These are phyloP conservation scores for Cicer chorassanicum DNA, from an alignment of 306 rosid genomes.

Conservation along the genomic window DNA sequence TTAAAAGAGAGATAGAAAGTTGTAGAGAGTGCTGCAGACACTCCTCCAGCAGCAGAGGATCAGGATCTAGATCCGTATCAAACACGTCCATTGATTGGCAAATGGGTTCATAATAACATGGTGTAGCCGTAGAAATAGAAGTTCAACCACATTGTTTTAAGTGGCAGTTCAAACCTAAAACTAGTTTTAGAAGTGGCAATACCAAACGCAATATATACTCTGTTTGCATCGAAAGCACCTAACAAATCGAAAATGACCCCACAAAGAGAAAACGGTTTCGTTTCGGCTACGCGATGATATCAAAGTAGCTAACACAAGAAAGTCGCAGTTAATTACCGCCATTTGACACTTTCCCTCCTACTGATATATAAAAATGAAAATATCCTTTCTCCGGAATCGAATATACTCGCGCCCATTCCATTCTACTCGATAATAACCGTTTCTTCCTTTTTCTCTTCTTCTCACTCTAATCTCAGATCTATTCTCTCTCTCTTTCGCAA, in stretches of 20 bases:
- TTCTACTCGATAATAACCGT: constrained; percentile 20
- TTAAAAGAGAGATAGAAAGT: too few species aligned
- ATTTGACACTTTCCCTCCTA: constrained; percentile 38
- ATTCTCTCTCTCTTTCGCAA: constrained; percentile 20
- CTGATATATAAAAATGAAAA: background rate
- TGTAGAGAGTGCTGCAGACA: too few species aligned
- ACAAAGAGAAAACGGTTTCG: constrained; percentile 31
- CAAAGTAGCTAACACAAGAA: constrained; percentile 42
- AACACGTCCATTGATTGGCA: too few species aligned
- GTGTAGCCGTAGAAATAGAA: background rate
- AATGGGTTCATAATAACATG: background rate
- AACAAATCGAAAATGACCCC: background rate
- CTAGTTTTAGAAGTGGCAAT: background rate
- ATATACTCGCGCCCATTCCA: constrained; percentile 35
- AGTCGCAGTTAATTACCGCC: constrained; percentile 32
- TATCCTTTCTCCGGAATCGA: background rate
- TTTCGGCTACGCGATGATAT: constrained; percentile 50
- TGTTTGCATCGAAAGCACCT: constrained; percentile 26
- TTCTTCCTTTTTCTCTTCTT: background rate
- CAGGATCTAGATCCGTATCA: too few species aligned
- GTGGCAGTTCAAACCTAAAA: background rate
- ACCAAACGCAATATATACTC: background rate
- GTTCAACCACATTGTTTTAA: background rate
- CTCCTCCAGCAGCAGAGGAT: too few species aligned
- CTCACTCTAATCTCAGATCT: constrained; percentile 52